These are phyloP conservation scores for Aureobasidium lini DNA, from an alignment of 2,329 filamentous ascomycete genomes.

Conservation along the genomic window DNA sequence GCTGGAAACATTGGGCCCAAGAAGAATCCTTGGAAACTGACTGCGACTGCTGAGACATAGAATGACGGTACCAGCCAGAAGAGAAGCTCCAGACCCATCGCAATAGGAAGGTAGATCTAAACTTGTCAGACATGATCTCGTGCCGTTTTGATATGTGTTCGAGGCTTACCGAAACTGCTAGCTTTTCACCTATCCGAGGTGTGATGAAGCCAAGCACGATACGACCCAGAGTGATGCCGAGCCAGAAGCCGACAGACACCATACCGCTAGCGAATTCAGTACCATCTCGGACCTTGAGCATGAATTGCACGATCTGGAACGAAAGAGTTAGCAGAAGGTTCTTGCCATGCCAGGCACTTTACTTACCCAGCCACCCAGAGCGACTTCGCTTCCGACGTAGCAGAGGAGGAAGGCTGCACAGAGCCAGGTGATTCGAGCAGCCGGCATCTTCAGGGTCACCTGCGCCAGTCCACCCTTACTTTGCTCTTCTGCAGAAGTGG, in stretches of 20 bases:
- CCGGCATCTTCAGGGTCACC: slow-evolving; percentile 35
- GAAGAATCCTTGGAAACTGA: slow-evolving; percentile 68
- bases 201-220: slow-evolving; percentile 70
- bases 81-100: slow-evolving; percentile 59
- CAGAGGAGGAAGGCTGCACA: slow-evolving; percentile 65
- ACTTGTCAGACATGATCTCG: neutral
- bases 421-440: slow-evolving; percentile 58
- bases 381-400: slow-evolving; percentile 74
- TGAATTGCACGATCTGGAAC: neutral
- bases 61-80: slow-evolving; percentile 79
- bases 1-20: slow-evolving; percentile 73
- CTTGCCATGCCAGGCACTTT: neutral
- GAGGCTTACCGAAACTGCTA: slow-evolving; percentile 36
- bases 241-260: slow-evolving; percentile 59
- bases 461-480: neutral
- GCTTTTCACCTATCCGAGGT: slow-evolving; percentile 62
- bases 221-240: slow-evolving; percentile 69
- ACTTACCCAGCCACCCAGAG: slow-evolving; percentile 68
- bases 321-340: neutral
- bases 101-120: slow-evolving; percentile 55
- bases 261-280: neutral
- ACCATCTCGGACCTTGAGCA: neutral
- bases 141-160: neutral
- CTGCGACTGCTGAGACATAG: slow-evolving; percentile 63
- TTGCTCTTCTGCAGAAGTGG: slow-evolving; percentile 29